phyloP scores from a whole-genome alignment of 2,329 filamentous ascomycete genomes.

The Tolypocladium inflatum region DNA sequence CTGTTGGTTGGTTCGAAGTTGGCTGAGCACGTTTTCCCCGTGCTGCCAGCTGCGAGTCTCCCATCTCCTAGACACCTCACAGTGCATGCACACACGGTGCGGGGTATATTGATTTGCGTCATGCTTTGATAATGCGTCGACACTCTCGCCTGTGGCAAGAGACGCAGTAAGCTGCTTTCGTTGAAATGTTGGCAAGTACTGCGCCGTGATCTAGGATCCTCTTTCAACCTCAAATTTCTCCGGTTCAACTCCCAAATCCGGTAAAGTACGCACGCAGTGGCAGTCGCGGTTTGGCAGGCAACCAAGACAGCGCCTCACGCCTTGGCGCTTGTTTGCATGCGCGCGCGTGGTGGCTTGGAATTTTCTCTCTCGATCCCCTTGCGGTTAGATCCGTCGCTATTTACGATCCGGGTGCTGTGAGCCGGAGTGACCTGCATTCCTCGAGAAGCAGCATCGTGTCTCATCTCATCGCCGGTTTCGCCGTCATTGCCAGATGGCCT shows the following conservation, averaged over 20 bases:
- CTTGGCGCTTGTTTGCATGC: not conserved
- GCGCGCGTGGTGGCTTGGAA: not conserved
- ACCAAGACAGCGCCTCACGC: not conserved
- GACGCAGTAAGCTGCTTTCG: not conserved
- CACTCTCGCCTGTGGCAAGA: not conserved
- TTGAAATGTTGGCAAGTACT: not conserved
- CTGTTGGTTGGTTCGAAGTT: not conserved
- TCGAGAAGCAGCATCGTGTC: not conserved
- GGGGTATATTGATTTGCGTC: not conserved
- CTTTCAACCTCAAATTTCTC: not conserved
- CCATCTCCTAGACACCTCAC: not conserved
- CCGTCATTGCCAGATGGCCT: not conserved
- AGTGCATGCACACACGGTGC: not conserved
- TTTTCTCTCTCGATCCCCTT: not conserved
- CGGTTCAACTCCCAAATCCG: not conserved
- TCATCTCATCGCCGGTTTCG: not conserved
- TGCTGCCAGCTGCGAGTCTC: not conserved
- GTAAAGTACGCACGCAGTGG: not conserved
- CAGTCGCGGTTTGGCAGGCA: not conserved
- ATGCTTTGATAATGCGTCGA: not conserved
- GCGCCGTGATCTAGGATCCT: not conserved
- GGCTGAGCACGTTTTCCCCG: not conserved
- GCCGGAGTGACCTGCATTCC: not conserved
- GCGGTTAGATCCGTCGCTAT: not conserved
- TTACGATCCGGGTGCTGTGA: not conserved